These are phyloP conservation scores for Pichia sp. DNA, from an alignment of 1,139 yeast genomes.

Conservation along the genomic window DNA sequence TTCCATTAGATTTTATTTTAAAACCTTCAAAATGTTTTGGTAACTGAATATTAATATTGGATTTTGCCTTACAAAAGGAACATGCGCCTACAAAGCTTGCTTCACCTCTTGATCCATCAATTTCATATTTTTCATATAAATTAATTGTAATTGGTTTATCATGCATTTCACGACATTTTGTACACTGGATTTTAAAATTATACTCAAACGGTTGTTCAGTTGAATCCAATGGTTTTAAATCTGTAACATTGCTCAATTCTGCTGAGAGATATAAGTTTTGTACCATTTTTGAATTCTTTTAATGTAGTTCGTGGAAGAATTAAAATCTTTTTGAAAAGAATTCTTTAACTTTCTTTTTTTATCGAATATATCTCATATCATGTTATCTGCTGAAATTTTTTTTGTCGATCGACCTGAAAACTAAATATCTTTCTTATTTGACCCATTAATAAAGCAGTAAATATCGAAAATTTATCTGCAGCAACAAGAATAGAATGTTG, in stretches of 20 bases:
- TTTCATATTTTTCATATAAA: constrained; percentile 51
- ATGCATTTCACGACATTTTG: constrained; percentile 73
- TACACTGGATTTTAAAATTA: constrained; percentile 67
- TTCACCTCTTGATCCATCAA: constrained; percentile 70
- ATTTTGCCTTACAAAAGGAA: constrained; percentile 40
- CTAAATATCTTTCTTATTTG: too few relatives aligned
- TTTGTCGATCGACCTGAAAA: too few relatives aligned
- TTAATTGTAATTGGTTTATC: constrained; percentile 70
- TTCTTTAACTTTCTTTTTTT: too few relatives aligned
- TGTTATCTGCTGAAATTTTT: too few relatives aligned
- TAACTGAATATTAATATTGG: constrained; percentile 19
- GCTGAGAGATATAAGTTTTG: constrained; percentile 45
- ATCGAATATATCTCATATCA: too few relatives aligned
- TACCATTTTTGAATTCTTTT: constrained; percentile 16
- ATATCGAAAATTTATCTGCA: too few relatives aligned
- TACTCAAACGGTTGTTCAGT: constrained; percentile 62
- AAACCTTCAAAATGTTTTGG: constrained; percentile 27
- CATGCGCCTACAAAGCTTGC: constrained; percentile 83
- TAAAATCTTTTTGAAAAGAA: too few relatives aligned
- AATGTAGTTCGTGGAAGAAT: too few relatives aligned
- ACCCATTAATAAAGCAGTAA: too few relatives aligned
- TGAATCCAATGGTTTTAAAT: constrained; percentile 58
- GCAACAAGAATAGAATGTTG: too few relatives aligned
- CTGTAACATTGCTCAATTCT: constrained; percentile 56
- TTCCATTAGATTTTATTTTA: constrained; percentile 30